Percentiles rank a stretch among this genome's conserved stretches.
Evolutionary conservation across 176 grass and related monocot species (phyloP).

Genomic region (Triticum monococcum): DNA sequence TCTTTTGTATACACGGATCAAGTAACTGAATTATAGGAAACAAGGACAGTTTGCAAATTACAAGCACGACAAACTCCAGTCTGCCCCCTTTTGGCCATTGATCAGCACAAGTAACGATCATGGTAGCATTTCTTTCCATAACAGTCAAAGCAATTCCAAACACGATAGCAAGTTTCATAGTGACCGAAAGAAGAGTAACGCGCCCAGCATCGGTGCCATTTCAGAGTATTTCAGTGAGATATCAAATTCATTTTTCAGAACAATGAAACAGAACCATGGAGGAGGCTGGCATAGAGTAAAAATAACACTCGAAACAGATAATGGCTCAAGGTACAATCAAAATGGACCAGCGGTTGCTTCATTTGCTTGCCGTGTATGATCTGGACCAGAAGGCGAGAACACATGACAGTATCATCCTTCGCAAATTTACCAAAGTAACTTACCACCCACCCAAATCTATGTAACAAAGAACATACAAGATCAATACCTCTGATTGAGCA

Average conservation of each 20-base stretch:
- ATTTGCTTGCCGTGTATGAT: neutral
- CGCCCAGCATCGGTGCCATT: neutral
- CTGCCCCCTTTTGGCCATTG: neutral
- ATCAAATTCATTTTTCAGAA: neutral
- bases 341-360: neutral
- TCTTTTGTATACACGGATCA: slow-evolving; percentile 39
- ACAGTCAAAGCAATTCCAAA: neutral
- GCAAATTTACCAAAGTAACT: neutral
- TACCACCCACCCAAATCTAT: neutral
- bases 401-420: neutral
- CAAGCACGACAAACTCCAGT: neutral
- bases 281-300: neutral
- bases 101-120: neutral
- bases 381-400: neutral
- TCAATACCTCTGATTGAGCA: neutral
- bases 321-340: neutral
- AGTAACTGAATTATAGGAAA: too few species aligned
- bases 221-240: neutral
- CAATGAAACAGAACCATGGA: neutral
- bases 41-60: neutral
- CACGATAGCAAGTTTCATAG: neutral
- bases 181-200: neutral
- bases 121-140: neutral
- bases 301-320: neutral
- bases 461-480: neutral